phyloP scores from a whole-genome alignment of 345 rosid genomes.

The Orychophragmus violaceus region DNA sequence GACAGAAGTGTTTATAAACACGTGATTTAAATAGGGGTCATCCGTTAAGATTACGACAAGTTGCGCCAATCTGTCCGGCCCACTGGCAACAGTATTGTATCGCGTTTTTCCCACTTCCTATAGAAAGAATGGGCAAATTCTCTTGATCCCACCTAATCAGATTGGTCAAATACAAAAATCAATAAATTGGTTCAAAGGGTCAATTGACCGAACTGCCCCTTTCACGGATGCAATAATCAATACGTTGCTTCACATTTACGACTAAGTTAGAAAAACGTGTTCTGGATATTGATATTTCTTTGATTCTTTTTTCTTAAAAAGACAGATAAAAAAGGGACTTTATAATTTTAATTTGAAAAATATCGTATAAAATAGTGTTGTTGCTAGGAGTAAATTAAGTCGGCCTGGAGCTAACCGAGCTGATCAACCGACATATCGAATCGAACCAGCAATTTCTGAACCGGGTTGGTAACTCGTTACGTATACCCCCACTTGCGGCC shows the following conservation, averaged over 20 bases:
- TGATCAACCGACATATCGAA: background rate
- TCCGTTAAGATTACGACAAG: conserved; percentile 20
- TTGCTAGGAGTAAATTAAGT: background rate
- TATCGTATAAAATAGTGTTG: too few species aligned
- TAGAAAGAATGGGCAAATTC: background rate
- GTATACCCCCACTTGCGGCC: background rate
- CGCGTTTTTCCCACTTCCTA: conserved; percentile 22
- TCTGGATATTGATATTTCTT: background rate
- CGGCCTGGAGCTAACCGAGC: background rate
- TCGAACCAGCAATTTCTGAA: background rate
- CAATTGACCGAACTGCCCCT: too few species aligned
- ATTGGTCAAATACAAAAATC: background rate
- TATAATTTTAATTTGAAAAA: too few species aligned
- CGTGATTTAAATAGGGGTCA: conserved; percentile 8
- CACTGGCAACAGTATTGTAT: background rate
- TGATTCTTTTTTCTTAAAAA: too few species aligned
- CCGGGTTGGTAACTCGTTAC: background rate
- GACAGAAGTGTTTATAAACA: conserved; percentile 9
- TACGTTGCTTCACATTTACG: conserved; percentile 5
- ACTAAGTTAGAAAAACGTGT: conserved; percentile 22
- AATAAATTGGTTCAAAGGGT: background rate
- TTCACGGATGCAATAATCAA: conserved; percentile 15
- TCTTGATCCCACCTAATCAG: conserved; percentile 13
- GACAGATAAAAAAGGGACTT: background rate
- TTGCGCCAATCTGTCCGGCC: conserved; percentile 3